Percentiles rank a stretch among this genome's conserved stretches.
phyloP scores from a whole-genome alignment of 2,329 filamentous ascomycete genomes.

The Whalleya microplaca region DNA sequence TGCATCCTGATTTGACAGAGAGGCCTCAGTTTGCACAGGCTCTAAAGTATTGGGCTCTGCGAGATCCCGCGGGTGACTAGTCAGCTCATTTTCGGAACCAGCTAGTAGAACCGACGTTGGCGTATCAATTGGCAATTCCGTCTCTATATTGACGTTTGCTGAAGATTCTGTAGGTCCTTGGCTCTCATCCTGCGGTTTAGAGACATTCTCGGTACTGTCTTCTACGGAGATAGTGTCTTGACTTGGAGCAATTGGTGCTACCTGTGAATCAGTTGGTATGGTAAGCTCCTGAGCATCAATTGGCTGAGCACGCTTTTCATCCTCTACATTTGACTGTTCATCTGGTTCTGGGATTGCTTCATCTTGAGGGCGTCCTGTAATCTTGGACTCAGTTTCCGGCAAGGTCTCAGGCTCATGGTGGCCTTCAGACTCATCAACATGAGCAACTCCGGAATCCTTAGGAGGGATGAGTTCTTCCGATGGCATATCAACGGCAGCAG shows the following conservation, averaged over 20 bases:
- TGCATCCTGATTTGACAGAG: conserved; percentile 21
- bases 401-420: neutral
- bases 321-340: conserved; percentile 5
- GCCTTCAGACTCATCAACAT: neutral
- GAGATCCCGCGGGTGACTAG: neutral
- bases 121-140: conserved; percentile 4
- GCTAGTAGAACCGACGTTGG: neutral
- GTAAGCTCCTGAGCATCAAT: conserved; percentile 1
- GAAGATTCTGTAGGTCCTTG: conserved; percentile 1
- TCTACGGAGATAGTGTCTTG: conserved; percentile 6
- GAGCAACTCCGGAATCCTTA: neutral
- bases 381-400: neutral
- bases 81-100: conserved; percentile 6
- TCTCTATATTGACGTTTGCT: neutral
- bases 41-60: neutral
- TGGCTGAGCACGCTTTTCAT: conserved; percentile 1
- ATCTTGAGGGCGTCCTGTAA: neutral
- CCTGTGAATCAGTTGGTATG: conserved; percentile 4
- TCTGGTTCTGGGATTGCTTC: conserved; percentile 1
- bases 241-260: neutral
- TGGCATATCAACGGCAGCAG: neutral
- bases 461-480: conserved; percentile 22
- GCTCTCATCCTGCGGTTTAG: neutral
- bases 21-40: conserved; percentile 8
- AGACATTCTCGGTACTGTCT: neutral